Percentiles rank a stretch among this genome's conserved stretches.
Evolutionary conservation across 768 basidiomycete species (phyloP).

Genomic region (Termitomyces sp.): DNA sequence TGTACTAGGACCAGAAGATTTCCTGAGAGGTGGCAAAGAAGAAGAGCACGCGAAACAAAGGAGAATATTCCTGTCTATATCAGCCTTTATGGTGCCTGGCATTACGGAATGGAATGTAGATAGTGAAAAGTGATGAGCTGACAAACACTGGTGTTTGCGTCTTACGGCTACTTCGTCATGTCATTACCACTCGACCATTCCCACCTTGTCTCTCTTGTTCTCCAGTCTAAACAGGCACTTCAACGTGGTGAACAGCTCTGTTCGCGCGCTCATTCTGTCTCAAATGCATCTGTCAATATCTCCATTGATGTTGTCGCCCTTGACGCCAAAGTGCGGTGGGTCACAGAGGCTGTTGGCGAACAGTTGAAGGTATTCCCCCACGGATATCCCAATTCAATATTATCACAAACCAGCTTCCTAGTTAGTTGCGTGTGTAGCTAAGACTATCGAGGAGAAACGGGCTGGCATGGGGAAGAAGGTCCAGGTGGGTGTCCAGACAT

Average conservation of each 20-base stretch:
- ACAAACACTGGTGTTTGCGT: background rate
- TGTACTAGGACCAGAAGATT: constrained; percentile 3
- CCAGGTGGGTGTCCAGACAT: constrained; percentile 35
- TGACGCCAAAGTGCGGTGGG: constrained; percentile 78
- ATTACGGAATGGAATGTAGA: background rate
- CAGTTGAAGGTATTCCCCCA: constrained; percentile 58
- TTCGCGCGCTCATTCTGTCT: constrained; percentile 53
- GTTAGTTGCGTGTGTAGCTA: constrained; percentile 71
- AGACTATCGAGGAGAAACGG: constrained; percentile 69
- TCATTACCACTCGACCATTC: constrained; percentile 37
- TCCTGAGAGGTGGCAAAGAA: constrained; percentile 39
- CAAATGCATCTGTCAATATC: constrained; percentile 60
- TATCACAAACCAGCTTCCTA: constrained; percentile 19
- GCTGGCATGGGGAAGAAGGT: constrained; percentile 52
- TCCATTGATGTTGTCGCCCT: constrained; percentile 70
- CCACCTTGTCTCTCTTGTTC: constrained; percentile 68
- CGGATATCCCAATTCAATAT: background rate
- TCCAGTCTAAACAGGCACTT: constrained; percentile 79
- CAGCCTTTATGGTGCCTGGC: background rate
- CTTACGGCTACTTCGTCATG: constrained; percentile 7
- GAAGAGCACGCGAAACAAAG: constrained; percentile 62
- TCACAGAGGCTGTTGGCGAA: constrained; percentile 65
- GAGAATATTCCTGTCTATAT: constrained; percentile 19
- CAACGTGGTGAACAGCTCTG: constrained; percentile 76
- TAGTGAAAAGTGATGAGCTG: background rate